Evolutionary conservation across 2,329 filamentous ascomycete genomes (phyloP), one percentile per base, ranked within the genome.

Genomic region (Beauveria australis): DNA sequence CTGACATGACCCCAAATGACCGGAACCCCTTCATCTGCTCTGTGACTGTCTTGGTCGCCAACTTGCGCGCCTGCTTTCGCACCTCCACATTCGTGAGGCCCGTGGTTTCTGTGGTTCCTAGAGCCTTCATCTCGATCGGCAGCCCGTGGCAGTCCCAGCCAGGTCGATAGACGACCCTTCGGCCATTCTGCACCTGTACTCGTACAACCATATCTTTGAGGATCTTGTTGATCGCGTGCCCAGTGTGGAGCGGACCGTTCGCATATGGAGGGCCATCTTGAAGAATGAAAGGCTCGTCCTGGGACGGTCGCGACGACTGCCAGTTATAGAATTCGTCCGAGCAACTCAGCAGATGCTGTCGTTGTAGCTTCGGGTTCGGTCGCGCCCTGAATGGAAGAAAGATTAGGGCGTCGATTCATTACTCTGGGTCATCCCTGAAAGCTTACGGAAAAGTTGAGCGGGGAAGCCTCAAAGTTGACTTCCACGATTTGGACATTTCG

Each of bases 71-170:
- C 1, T 81, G 80, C 60, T 79, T 74, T 24, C 90, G 83, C 63
- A 92, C 82, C 64, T 83, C 81, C 54, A 85, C 76, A 0, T 84
- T 74, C 26, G 74, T 77, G 69, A 80, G 78, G 53, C 67, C 70
- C 63, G 76, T 78, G 67, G 71, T 65, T 60, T 67, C 63, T 64
- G 72, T 72, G 66, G 76, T 74, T 67, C 89, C 89, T 18, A 99
- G 81, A 26, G 92, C 94, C 75, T 97, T 99, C 67, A 97, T 82
- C 79, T 99, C 94, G 70, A 99, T 99, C 1, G 94, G 94, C 53
- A 99, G 81, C 0, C 94, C 94, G 78, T 99, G 94, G 66, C 94
- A 99, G 72, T 99, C 95, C 94, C 94, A 99, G 51, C 94, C 93
- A 2, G 94, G 94, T 18, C 92, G 80, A 70, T 95, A 99, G 44